phyloP scores from a whole-genome alignment of 73 alveolate species.

The Effrenium voratum region DNA sequence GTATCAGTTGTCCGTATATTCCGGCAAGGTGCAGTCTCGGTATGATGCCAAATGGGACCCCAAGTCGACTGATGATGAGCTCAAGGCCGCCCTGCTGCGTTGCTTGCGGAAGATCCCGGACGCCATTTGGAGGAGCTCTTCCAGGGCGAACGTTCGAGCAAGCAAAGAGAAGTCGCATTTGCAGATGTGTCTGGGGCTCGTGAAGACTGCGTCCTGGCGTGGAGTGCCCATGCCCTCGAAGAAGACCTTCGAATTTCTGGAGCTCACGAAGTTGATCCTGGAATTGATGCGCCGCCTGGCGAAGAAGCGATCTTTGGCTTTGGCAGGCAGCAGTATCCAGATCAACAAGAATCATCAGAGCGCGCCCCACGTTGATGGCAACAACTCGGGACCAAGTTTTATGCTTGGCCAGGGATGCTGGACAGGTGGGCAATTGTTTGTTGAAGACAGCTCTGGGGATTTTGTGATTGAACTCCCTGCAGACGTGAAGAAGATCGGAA shows the following conservation, averaged over 20 bases:
- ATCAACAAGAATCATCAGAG: not conserved
- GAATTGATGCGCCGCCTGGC: not conserved
- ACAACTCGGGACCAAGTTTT: not conserved
- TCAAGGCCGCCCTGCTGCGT: no score
- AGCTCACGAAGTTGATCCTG: not conserved
- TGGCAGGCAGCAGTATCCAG: not conserved
- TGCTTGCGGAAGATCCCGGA: not conserved
- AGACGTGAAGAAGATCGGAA: not conserved
- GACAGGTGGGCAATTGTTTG: not conserved
- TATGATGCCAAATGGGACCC: no score
- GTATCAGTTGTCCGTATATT: no score
- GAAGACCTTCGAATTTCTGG: not conserved
- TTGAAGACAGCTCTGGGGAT: not conserved
- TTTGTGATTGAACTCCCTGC: not conserved
- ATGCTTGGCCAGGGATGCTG: slow-evolving; percentile 12
- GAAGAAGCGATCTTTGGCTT: not conserved
- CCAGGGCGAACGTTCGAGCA: not conserved
- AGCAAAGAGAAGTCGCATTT: not conserved
- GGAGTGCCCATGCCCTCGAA: slow-evolving; percentile 19
- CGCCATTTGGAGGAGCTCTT: not conserved
- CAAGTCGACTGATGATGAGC: no score
- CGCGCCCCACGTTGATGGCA: not conserved
- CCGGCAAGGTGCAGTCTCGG: no score
- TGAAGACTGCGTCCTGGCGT: not conserved
- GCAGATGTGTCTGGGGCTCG: not conserved